These are phyloP conservation scores for Aspergillus viridinutans DNA, from an alignment of 2,329 filamentous ascomycete genomes.

Conservation along the genomic window DNA sequence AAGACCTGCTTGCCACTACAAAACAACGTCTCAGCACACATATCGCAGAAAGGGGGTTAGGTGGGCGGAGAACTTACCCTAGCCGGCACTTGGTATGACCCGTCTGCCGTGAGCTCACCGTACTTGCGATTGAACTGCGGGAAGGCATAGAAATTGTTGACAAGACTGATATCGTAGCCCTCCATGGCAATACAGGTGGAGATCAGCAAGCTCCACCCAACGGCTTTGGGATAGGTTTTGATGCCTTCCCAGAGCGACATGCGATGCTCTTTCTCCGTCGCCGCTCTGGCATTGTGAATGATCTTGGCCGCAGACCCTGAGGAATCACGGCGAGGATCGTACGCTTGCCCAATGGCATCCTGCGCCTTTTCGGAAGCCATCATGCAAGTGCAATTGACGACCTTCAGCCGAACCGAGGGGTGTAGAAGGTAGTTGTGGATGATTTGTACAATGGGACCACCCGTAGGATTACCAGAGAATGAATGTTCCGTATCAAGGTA, in stretches of 20 bases:
- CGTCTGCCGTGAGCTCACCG: slow-evolving; percentile 29
- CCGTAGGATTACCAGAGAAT: background rate
- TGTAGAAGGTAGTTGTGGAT: background rate
- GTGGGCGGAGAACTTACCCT: slow-evolving; percentile 24
- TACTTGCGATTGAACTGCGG: slow-evolving; percentile 41
- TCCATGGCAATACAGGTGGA: slow-evolving; percentile 93
- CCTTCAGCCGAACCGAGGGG: background rate
- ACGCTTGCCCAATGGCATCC: slow-evolving; percentile 23
- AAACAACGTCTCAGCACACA: slow-evolving; percentile 12
- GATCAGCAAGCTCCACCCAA: slow-evolving; percentile 77
- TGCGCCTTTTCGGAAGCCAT: slow-evolving; percentile 29
- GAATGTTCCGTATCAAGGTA: background rate
- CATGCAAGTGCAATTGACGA: background rate
- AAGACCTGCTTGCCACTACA: slow-evolving; percentile 44
- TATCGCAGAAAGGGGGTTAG: background rate
- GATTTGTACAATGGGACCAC: background rate
- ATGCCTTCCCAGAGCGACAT: slow-evolving; percentile 75
- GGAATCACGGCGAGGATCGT: slow-evolving; percentile 12
- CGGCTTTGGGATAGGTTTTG: slow-evolving; percentile 79
- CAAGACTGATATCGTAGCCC: slow-evolving; percentile 75
- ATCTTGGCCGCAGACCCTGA: slow-evolving; percentile 29
- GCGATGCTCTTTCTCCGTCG: slow-evolving; percentile 49
- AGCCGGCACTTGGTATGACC: slow-evolving; percentile 38
- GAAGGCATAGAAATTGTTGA: slow-evolving; percentile 70
- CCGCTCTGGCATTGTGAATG: slow-evolving; percentile 39